Conservation (phyloP, 495 filamentous ascomycete species). For the Achaetomiella virescens region DNA sequence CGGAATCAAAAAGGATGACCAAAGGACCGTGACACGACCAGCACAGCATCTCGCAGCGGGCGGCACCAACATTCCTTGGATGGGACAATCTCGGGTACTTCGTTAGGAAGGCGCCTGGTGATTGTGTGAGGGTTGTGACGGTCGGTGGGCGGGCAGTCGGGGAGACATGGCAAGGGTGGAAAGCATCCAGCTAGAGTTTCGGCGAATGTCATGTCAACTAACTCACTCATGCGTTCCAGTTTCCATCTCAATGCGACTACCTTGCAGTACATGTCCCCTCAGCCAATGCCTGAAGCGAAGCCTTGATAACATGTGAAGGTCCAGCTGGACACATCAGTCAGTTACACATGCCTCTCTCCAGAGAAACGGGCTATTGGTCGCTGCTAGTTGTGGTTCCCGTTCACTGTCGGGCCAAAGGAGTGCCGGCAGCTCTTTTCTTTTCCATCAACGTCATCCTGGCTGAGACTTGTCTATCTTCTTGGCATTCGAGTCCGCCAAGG, state of each 20-base stretch:
- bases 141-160: slow-evolving; percentile 1
- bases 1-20: slow-evolving; percentile 34
- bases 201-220: slow-evolving; percentile 8
- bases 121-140: slow-evolving; percentile 2
- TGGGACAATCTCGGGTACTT: slow-evolving; percentile 7
- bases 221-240: neutral
- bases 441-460: too few relatives aligned
- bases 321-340: too few relatives aligned
- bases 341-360: too few relatives aligned
- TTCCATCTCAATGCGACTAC: neutral
- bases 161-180: slow-evolving; percentile 6
- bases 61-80: slow-evolving; percentile 8
- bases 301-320: neutral
- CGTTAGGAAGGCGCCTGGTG: slow-evolving; percentile 3
- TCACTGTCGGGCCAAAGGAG: too few relatives aligned
- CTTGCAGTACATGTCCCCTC: neutral
- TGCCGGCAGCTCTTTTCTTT: too few relatives aligned
- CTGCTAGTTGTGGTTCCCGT: too few relatives aligned
- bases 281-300: neutral
- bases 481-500: too few relatives aligned
- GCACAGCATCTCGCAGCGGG: slow-evolving; percentile 13
- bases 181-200: slow-evolving; percentile 13
- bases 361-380: too few relatives aligned
- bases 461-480: too few relatives aligned
- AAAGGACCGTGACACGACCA: slow-evolving; percentile 27